Evolutionary conservation across 495 filamentous ascomycete species (phyloP).

Genomic region (Astrothelium subdiscretum): DNA sequence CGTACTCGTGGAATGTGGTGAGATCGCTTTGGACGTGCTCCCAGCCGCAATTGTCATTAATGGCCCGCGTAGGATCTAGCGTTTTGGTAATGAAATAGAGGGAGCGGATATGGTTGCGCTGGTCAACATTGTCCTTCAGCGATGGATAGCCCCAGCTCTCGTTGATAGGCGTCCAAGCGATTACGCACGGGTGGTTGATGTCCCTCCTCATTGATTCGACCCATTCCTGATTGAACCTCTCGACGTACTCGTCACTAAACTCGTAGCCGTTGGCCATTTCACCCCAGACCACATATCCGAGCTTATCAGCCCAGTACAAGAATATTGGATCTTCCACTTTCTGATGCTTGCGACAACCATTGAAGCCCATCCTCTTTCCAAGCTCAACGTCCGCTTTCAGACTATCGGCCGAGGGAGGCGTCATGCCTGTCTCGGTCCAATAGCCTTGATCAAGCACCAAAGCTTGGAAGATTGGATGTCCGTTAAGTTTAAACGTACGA

Average conservation of each 20-base stretch:
- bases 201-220: slow-evolving; percentile 42
- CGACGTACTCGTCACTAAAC: slow-evolving; percentile 39
- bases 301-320: slow-evolving; percentile 25
- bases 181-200: slow-evolving; percentile 48
- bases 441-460: slow-evolving; percentile 22
- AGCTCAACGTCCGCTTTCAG: slow-evolving; percentile 17
- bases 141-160: slow-evolving; percentile 50
- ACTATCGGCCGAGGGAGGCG: slow-evolving; percentile 12
- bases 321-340: slow-evolving; percentile 27
- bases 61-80: slow-evolving; percentile 44
- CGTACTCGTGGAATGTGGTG: slow-evolving; percentile 51
- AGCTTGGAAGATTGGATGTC: slow-evolving; percentile 18
- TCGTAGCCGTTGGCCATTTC: slow-evolving; percentile 30
- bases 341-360: slow-evolving; percentile 23
- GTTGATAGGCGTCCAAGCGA: slow-evolving; percentile 52
- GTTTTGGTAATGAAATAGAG: slow-evolving; percentile 49
- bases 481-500: slow-evolving; percentile 16
- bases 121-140: slow-evolving; percentile 37
- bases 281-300: slow-evolving; percentile 27
- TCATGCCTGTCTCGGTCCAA: slow-evolving; percentile 21
- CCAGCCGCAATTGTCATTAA: slow-evolving; percentile 58
- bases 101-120: slow-evolving; percentile 46
- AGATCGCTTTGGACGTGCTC: slow-evolving; percentile 48
- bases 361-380: slow-evolving; percentile 19
- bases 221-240: slow-evolving; percentile 46